These are phyloP conservation scores for Bipolaris victoriae DNA, from an alignment of 2,329 filamentous ascomycete species.

Conservation along the genomic window DNA sequence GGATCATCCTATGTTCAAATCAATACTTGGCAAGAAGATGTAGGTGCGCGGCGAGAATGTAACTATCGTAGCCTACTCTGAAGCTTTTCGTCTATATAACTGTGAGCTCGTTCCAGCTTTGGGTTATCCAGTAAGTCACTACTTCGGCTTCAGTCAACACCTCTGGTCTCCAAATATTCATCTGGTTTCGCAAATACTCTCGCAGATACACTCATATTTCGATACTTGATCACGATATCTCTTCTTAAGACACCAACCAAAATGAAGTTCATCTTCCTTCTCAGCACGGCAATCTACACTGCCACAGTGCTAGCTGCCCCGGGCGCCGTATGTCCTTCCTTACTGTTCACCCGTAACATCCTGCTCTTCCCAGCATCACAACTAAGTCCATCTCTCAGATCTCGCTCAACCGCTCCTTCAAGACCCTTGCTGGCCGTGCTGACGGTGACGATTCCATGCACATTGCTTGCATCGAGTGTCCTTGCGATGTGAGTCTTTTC, in stretches of 20 bases:
- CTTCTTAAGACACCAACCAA: not conserved
- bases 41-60: not conserved
- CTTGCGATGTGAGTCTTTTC: constrained; percentile 4
- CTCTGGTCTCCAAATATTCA: too few species aligned
- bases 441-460: constrained; percentile 1
- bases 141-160: not conserved
- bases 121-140: too few species aligned
- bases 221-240: not conserved
- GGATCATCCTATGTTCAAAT: not conserved
- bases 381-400: constrained; percentile 1
- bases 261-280: constrained; percentile 12
- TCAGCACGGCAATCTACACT: constrained; percentile 6
- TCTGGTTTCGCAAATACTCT: too few species aligned
- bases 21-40: not conserved
- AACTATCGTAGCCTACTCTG: not conserved
- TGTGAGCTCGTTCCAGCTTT: not conserved
- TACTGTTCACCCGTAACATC: not conserved
- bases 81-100: not conserved
- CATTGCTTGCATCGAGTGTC: constrained; percentile 13
- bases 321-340: constrained; percentile 1
- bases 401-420: constrained; percentile 13
- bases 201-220: too few species aligned
- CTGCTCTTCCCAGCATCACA: not conserved
- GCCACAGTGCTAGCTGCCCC: constrained; percentile 11
- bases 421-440: constrained; percentile 1